A percentile compares a stretch with the other conserved stretches of the same genome.
These are phyloP conservation scores for Antrodiella citrinella DNA, from an alignment of 768 basidiomycete species.

Conservation along the genomic window DNA sequence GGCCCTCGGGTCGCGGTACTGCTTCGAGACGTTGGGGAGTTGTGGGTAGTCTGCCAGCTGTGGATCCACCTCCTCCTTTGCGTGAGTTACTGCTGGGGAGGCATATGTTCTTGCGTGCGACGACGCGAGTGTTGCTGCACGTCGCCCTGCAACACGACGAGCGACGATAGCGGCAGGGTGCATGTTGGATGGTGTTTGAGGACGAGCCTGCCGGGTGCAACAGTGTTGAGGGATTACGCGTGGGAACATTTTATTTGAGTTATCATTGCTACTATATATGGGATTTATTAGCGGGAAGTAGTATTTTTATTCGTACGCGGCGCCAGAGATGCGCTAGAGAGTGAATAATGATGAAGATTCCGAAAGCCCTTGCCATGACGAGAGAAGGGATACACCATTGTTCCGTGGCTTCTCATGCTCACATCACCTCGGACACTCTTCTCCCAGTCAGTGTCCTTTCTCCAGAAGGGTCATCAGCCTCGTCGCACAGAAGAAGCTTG, in stretches of 20 bases:
- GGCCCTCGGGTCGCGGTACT: conserved; percentile 45
- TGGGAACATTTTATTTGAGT: no score
- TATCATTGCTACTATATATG: not conserved
- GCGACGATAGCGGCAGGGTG: conserved; percentile 31
- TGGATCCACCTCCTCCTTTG: conserved; percentile 42
- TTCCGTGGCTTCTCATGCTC: not conserved
- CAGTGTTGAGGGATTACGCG: not conserved
- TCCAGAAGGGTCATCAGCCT: no score
- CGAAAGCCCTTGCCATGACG: not conserved
- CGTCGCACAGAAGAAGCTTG: no score
- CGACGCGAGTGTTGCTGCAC: conserved; percentile 18
- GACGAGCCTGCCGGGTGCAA: conserved; percentile 1
- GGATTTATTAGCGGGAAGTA: not conserved
- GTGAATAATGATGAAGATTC: not conserved
- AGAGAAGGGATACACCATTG: not conserved
- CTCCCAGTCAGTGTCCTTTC: not conserved
- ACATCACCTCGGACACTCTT: not conserved
- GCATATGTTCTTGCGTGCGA: conserved; percentile 17
- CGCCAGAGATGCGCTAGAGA: not conserved
- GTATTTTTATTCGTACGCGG: not conserved
- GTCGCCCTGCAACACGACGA: conserved; percentile 31
- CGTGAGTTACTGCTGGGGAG: conserved; percentile 12
- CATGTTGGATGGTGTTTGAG: conserved; percentile 10
- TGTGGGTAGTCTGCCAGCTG: conserved; percentile 69
- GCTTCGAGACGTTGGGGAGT: conserved; percentile 58